Conservation (phyloP, 768 basidiomycete genomes). For the Galerina marginata region DNA sequence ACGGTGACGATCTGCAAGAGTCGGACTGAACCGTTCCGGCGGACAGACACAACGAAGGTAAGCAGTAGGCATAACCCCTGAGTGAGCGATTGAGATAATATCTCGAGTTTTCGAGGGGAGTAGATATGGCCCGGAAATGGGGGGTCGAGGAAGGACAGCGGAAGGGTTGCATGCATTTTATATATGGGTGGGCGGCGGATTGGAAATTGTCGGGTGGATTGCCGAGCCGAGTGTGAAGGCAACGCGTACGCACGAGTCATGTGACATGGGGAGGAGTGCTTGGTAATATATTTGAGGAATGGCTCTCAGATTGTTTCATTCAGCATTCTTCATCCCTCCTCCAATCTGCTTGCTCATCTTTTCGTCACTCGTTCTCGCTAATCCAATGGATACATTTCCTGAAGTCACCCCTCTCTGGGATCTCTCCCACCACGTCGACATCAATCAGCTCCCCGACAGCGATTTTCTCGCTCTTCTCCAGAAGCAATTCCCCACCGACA, state of each 20-base stretch:
- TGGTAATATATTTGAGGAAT: slow-evolving; percentile 20
- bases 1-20: too few relatives aligned
- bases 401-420: slow-evolving; percentile 68
- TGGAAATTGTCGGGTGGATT: not conserved
- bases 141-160: not conserved
- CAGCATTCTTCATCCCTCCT: slow-evolving; percentile 6
- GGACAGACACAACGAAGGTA: too few relatives aligned
- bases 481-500: slow-evolving; percentile 64
- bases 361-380: slow-evolving; percentile 6
- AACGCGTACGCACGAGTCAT: slow-evolving; percentile 6
- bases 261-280: slow-evolving; percentile 21
- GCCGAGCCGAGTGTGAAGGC: not conserved
- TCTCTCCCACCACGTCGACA: slow-evolving; percentile 58
- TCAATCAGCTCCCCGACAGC: slow-evolving; percentile 72
- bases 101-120: too few relatives aligned
- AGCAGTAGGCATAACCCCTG: too few relatives aligned
- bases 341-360: too few relatives aligned
- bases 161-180: not conserved
- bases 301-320: not conserved
- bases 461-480: slow-evolving; percentile 80
- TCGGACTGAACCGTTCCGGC: too few relatives aligned
- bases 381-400: slow-evolving; percentile 55
- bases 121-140: not conserved
- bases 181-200: too few relatives aligned
- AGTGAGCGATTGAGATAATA: too few relatives aligned